A percentile compares a stretch with the other conserved stretches of the same genome.
Evolutionary conservation across 2,329 filamentous ascomycete genomes (phyloP).

Genomic region (Phyllosticta citrichinensis): DNA sequence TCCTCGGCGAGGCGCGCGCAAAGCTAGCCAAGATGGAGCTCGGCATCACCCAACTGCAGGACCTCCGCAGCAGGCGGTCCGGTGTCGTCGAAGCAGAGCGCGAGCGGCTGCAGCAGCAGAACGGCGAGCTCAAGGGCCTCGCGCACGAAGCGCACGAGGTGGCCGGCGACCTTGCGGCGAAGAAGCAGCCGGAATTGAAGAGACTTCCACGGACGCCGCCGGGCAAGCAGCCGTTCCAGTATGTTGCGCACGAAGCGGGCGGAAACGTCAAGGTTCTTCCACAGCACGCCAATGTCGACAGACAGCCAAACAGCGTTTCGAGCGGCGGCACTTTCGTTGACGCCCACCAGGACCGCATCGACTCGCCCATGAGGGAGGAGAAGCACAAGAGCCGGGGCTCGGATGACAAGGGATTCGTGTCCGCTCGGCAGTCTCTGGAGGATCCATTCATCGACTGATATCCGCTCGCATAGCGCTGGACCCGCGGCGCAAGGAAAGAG

Average conservation of each 20-base stretch:
- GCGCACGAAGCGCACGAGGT: background rate
- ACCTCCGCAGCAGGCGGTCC: background rate
- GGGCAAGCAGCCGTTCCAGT: background rate
- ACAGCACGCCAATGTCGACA: background rate
- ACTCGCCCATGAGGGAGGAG: background rate
- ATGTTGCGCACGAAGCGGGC: background rate
- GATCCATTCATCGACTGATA: background rate
- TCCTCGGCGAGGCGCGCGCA: background rate
- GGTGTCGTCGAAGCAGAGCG: background rate
- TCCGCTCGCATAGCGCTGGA: too few relatives aligned
- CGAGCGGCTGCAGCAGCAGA: background rate
- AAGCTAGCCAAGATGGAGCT: background rate
- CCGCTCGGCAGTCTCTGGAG: background rate
- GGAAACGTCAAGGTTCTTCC: background rate
- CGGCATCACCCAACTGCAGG: background rate
- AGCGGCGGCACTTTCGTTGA: background rate
- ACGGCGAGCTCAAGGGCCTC: background rate
- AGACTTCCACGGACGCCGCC: background rate
- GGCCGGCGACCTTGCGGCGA: background rate
- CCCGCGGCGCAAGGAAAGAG: too few relatives aligned
- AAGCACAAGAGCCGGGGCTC: background rate
- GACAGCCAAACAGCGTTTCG: background rate
- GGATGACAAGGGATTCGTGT: background rate
- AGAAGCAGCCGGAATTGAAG: background rate
- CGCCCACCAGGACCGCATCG: background rate